phyloP scores from a whole-genome alignment of 2,329 filamentous ascomycete genomes.

The Aotearoamyces nothofagi region DNA sequence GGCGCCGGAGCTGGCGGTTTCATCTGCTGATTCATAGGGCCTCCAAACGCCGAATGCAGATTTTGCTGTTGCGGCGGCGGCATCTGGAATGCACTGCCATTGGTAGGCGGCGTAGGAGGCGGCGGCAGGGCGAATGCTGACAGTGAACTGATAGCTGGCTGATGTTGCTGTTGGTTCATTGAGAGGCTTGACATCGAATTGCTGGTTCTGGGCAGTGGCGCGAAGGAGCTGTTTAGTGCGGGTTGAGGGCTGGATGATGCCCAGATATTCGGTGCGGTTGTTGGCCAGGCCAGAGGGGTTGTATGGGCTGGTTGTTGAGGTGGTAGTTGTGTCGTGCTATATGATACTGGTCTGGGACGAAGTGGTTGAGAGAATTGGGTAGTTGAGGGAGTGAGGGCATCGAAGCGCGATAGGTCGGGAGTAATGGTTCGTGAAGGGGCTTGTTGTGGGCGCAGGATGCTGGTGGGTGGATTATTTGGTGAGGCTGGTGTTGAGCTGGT shows the following conservation, averaged over 20 bases:
- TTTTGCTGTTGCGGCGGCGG: conserved; percentile 14
- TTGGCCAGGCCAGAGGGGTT: conserved; percentile 32
- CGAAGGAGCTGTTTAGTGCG: conserved; percentile 19
- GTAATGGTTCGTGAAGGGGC: conserved; percentile 33
- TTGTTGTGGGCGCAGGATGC: conserved; percentile 20
- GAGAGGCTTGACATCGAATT: conserved; percentile 32
- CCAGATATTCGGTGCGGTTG: conserved; percentile 34
- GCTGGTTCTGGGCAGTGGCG: conserved; percentile 22
- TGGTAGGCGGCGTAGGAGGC: conserved; percentile 5
- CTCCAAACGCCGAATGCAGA: conserved; percentile 9
- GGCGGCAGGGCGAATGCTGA: conserved; percentile 36
- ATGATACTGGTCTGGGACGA: conserved; percentile 28
- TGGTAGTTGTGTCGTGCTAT: neutral
- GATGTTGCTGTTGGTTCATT: conserved; percentile 27
- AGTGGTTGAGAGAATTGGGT: conserved; percentile 48
- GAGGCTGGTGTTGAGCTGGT: conserved; percentile 23
- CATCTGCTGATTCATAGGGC: conserved; percentile 1
- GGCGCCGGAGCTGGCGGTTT: conserved; percentile 7
- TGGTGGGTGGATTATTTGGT: conserved; percentile 6
- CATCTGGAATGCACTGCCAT: conserved; percentile 4
- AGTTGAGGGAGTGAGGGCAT: conserved; percentile 37
- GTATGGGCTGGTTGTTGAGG: conserved; percentile 4
- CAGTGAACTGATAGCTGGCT: conserved; percentile 19
- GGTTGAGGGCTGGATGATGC: conserved; percentile 19
- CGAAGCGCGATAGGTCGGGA: conserved; percentile 39